Evolutionary conservation across 1,284 basidiomycete genomes (phyloP), one percentile per base, ranked within the genome.

Genomic region (Leccinum pachyderme): DNA sequence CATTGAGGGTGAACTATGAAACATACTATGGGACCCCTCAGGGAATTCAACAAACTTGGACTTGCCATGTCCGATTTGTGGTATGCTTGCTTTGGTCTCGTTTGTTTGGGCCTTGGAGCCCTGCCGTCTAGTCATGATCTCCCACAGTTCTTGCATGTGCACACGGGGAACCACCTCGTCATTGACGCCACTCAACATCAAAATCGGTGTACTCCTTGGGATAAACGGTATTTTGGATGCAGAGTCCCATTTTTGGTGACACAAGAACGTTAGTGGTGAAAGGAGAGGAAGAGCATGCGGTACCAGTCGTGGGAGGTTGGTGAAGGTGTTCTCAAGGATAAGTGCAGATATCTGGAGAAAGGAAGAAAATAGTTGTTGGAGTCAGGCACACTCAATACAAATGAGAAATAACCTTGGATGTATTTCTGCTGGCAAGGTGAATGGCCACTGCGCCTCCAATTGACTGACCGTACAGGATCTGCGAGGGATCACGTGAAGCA

Each of bases 401-500:
- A 46, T 25, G 25, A 27, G 5, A 41, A 46, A 69, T 73, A 55
- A 89, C 90, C 63, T 84, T 81, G 28, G 80, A 73, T 0, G 89
- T 83, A 67, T 95, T 95, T 37, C 83, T 81, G 54, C 86, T 87
- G 0, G 91, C 91, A 5, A 97, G 84, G 70, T 95, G 89, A 51
- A 98, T 89, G 12, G 91, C 82, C 2, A 98, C 95, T 0, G 95
- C 95, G n/a, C 95, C 95, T 13, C 96, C 96, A 29, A 99, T 93
- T 7, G 91, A 95, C 72, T 98, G 96, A 0, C 96, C 95, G 64
- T 94, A 98, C 0, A 95, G 72, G 46, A 93, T 76, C 86, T 88
- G 55, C 25, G 59, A 52, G 68, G 67, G 44, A 46, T 49, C 59
- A 59, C 28, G 53, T 62, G 37, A 41, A 59, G 37, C 15, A 32